A percentile compares a stretch with the other conserved stretches of the same genome.
phyloP scores from a whole-genome alignment of 495 filamentous ascomycete genomes.

The Friedmanniomyces simplex region DNA sequence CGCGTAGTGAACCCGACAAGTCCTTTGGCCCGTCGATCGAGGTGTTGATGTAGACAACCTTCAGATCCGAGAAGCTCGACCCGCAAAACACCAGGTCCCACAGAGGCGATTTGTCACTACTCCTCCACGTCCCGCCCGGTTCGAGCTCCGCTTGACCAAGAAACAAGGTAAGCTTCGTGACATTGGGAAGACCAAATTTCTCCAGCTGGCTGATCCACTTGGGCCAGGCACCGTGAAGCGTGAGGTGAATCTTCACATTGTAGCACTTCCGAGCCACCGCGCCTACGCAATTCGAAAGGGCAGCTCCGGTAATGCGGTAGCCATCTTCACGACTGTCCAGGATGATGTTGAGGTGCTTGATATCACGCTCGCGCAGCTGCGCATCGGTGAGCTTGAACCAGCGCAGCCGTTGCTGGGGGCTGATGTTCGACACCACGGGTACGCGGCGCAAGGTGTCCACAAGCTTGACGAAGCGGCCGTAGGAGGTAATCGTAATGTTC shows the following conservation, averaged over 20 bases:
- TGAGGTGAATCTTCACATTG: not conserved
- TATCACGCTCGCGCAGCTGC: constrained; percentile 9
- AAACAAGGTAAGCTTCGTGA: not conserved
- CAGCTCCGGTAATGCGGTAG: constrained; percentile 1
- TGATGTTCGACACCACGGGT: constrained; percentile 1
- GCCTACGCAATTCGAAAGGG: constrained; percentile 6
- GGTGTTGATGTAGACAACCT: constrained; percentile 1
- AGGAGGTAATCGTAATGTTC: not conserved
- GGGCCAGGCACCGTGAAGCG: not conserved
- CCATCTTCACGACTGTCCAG: not conserved
- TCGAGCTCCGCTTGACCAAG: not conserved
- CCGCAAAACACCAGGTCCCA: not conserved
- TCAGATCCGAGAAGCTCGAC: not conserved
- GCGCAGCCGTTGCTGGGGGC: not conserved
- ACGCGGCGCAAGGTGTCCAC: not conserved
- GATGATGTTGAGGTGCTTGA: constrained; percentile 5
- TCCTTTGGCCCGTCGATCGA: not conserved
- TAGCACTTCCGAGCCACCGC: constrained; percentile 2
- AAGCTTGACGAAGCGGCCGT: constrained; percentile 1
- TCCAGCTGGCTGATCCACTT: not conserved
- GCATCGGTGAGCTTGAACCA: constrained; percentile 10
- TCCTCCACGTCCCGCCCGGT: not conserved
- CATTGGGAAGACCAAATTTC: constrained; percentile 3
- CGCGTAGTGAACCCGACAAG: not conserved
- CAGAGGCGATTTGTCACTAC: not conserved